These are phyloP conservation scores for Neofusicoccum parvum DNA, from an alignment of 2,329 filamentous ascomycete species.

Conservation along the genomic window DNA sequence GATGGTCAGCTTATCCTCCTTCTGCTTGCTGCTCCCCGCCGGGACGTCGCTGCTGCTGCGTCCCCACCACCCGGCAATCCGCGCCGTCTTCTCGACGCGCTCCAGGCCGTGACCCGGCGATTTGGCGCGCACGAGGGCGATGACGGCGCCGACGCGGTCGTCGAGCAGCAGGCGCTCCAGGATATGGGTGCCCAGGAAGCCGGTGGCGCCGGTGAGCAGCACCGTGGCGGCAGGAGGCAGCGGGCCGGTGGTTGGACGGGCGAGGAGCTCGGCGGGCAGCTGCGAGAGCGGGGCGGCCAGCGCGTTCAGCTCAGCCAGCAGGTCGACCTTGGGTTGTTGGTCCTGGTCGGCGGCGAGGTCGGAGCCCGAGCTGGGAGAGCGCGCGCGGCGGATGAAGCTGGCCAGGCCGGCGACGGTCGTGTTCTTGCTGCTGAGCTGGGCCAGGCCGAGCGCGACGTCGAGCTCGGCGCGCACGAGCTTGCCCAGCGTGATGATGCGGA, in stretches of 20 bases:
- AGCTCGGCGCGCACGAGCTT: conserved; percentile 18
- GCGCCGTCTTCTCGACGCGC: neutral
- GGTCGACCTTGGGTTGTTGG: neutral
- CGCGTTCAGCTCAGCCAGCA: neutral
- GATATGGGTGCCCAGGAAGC: neutral
- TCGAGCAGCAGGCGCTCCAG: neutral
- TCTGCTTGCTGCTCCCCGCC: too few species aligned
- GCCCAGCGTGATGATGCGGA: conserved; percentile 27
- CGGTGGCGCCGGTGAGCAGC: neutral
- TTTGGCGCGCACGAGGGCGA: neutral
- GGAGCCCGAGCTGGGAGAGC: neutral
- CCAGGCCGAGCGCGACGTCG: conserved; percentile 23
- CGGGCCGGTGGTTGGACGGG: neutral
- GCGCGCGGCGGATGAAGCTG: neutral
- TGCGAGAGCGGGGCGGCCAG: neutral
- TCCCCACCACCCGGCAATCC: neutral
- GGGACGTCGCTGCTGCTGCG: neutral
- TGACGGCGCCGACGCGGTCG: neutral
- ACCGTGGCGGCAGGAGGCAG: neutral
- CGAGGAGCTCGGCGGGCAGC: neutral
- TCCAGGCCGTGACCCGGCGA: neutral
- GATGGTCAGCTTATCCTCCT: neutral
- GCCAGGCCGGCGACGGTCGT: neutral
- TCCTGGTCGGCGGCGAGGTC: neutral
- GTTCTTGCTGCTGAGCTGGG: conserved; percentile 22